Evolutionary conservation across 768 basidiomycete species (phyloP), one percentile per base, ranked within the genome.

Genomic region (Tulasnella sp.): DNA sequence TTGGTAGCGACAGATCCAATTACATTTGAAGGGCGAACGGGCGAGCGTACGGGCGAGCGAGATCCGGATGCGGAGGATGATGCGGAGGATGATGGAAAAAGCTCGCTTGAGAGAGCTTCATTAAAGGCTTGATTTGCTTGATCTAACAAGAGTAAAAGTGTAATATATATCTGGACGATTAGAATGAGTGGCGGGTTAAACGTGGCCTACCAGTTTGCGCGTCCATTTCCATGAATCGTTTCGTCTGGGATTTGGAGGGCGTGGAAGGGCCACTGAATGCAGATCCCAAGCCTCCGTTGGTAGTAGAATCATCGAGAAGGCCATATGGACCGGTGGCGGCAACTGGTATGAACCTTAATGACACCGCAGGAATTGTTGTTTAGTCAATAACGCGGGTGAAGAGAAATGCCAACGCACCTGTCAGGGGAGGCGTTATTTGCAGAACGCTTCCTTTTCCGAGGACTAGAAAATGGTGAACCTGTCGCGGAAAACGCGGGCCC

Each of bases 201-300:
- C 29, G 60, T 48, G 43, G 68, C 68, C 53, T 60, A 81, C 84
- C 88, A 73, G 85, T 85, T 63, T 83, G 78, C n/a, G 85, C 86
- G 67, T 88, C 86, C 1, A 80, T 81, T 65, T 85, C 84, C 58
- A 84, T 82, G 52, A 83, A 79, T 49, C 81, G 75, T 68, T 71
- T 74, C 15, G 67, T 56, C 68, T 38, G 34, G 4, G 55, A 44
- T 27, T 81, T 85, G 21, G 80, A 78, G 8, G 81, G 80, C 0
- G 81, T 83, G 2, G 77, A 78, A 1, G 79, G 81, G 2, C 77
- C 75, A 13, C 75, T 69, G 19, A 56, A 56, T 0, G 55, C 55
- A 15, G 55, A 56, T 10, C 55, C 55, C 19, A 56, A 10, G 27
- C 55, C 55, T 15, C 55, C 55, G 17, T 56, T 56, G 15, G 38